phyloP scores from a whole-genome alignment of 169 alveolate genomes.

The Plasmodium inui region DNA sequence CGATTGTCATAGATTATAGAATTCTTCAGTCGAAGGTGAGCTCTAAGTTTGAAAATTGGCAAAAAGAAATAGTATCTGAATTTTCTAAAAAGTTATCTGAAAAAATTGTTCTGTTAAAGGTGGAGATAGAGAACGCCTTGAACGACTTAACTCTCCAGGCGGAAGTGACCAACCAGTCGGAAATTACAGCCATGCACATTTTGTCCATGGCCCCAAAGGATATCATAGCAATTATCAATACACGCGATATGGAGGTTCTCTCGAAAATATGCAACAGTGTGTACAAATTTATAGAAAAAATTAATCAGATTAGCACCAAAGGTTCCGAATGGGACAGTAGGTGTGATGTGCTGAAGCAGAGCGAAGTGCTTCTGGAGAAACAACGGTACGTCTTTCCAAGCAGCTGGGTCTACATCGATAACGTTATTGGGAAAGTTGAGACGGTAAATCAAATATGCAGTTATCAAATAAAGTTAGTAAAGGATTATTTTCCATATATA shows the following conservation, averaged over 20 bases:
- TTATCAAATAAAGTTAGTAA: conserved; percentile 70
- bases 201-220: conserved; percentile 82
- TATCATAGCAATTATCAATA: conserved; percentile 79
- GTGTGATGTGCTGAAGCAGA: conserved; percentile 90
- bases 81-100: conserved; percentile 93
- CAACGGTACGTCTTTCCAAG: conserved; percentile 93
- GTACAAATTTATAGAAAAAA: conserved; percentile 90
- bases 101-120: conserved; percentile 74
- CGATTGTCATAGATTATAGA: conserved; percentile 93
- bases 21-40: conserved; percentile 86
- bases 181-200: conserved; percentile 82
- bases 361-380: conserved; percentile 91
- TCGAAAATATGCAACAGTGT: conserved; percentile 84
- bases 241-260: conserved; percentile 80
- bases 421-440: conserved; percentile 94
- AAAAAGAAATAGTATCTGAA: conserved; percentile 93
- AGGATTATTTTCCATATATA: conserved; percentile 67
- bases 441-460: conserved; percentile 86
- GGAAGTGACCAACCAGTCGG: conserved; percentile 70
- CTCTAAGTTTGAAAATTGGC: conserved; percentile 96
- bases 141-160: conserved; percentile 79
- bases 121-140: conserved; percentile 72
- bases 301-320: conserved; percentile 91
- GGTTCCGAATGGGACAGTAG: conserved; percentile 90
- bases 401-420: conserved; percentile 94